phyloP scores from a whole-genome alignment of 192 early-diverging fungal genomes.

The Glomus cerebriforme region DNA sequence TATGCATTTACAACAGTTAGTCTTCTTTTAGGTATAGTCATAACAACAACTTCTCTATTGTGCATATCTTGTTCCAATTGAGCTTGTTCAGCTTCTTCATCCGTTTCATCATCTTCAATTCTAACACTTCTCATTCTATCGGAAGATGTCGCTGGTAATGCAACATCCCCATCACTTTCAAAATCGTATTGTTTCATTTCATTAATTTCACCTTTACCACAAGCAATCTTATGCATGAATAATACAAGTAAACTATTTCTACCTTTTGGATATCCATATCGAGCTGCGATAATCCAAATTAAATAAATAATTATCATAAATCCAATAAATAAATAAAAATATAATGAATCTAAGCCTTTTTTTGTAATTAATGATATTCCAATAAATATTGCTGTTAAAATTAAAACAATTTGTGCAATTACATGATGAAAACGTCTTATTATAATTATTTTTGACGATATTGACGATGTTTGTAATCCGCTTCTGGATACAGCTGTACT shows the following conservation, averaged over 20 bases:
- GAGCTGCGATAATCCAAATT: slow-evolving; percentile 9
- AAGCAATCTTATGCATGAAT: neutral
- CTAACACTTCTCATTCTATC: neutral
- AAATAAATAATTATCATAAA: slow-evolving; percentile 17
- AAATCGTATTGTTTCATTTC: neutral
- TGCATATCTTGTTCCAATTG: slow-evolving; percentile 15
- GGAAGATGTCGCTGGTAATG: neutral
- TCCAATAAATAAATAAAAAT: neutral
- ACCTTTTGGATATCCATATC: slow-evolving; percentile 20
- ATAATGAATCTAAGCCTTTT: neutral
- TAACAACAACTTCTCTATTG: slow-evolving; percentile 28
- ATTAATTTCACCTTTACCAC: slow-evolving; percentile 3
- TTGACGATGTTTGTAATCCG: neutral
- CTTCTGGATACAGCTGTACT: neutral
- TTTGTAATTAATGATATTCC: neutral
- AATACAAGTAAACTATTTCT: slow-evolving; percentile 11
- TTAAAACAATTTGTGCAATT: slow-evolving; percentile 5
- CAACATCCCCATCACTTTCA: neutral
- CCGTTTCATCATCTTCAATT: neutral
- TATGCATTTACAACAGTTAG: slow-evolving; percentile 21
- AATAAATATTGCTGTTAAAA: slow-evolving; percentile 8
- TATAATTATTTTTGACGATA: neutral
- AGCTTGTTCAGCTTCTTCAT: slow-evolving; percentile 21
- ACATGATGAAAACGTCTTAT: slow-evolving; percentile 2
- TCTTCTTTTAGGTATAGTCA: slow-evolving; percentile 31